A percentile compares a stretch with the other conserved stretches of the same genome.
phyloP scores from a whole-genome alignment of 2,329 filamentous ascomycete species.

The Fusarium sp. region DNA sequence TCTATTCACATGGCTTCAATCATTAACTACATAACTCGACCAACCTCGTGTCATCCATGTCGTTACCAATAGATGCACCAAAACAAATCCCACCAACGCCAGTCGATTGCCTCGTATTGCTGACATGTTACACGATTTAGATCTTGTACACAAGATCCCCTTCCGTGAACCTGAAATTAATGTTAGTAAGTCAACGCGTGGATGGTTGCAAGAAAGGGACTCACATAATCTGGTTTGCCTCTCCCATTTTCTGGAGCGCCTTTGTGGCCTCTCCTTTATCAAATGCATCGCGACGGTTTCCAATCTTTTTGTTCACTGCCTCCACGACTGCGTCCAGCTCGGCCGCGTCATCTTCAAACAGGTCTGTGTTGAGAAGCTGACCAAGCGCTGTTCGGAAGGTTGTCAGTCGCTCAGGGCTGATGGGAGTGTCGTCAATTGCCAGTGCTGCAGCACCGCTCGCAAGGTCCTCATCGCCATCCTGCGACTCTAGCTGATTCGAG shows the following conservation, averaged over 20 bases:
- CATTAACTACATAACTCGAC: conserved; percentile 7
- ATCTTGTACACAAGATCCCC: conserved; percentile 77
- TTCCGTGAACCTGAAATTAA: conserved; percentile 59
- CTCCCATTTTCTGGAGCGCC: conserved; percentile 82
- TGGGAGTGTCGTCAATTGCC: conserved; percentile 56
- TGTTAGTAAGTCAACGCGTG: conserved; percentile 29
- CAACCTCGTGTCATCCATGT: neutral
- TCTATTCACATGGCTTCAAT: conserved; percentile 12
- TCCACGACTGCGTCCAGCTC: conserved; percentile 77
- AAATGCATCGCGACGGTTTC: conserved; percentile 68
- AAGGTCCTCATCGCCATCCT: conserved; percentile 56
- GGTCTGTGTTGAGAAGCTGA: conserved; percentile 78
- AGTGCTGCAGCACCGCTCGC: conserved; percentile 53
- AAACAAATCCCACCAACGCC: conserved; percentile 13
- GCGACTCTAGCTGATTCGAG: conserved; percentile 53
- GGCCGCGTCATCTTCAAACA: conserved; percentile 91
- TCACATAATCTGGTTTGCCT: conserved; percentile 91
- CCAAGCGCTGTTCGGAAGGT: conserved; percentile 85
- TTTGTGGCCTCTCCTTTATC: conserved; percentile 75
- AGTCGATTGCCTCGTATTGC: neutral
- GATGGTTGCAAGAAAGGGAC: conserved; percentile 48
- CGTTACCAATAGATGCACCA: neutral
- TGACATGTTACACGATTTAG: conserved; percentile 47
- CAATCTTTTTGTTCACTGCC: conserved; percentile 80
- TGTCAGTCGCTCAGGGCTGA: conserved; percentile 70